These are phyloP conservation scores for Boletus calvinii DNA, from an alignment of 1,284 basidiomycete species.

Conservation along the genomic window DNA sequence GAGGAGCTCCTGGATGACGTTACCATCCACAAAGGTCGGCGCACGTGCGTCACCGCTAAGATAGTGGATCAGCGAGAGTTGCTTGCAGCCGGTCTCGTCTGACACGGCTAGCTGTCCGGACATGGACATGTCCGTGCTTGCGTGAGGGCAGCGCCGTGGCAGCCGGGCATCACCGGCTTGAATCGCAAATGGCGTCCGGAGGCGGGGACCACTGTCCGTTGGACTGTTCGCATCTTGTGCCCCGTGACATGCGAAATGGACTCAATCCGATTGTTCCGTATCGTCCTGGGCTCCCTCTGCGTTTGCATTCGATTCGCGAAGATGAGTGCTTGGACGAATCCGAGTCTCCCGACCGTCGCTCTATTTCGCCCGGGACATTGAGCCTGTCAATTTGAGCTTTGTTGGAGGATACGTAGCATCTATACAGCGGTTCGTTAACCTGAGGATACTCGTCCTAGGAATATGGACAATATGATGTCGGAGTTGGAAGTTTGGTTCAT, in stretches of 20 bases:
- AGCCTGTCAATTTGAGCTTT: no score
- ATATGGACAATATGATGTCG: no score
- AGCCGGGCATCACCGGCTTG: background rate
- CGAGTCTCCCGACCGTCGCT: background rate
- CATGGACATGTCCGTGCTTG: background rate
- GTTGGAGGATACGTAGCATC: no score
- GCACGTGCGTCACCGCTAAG: constrained; percentile 16
- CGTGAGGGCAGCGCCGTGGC: background rate
- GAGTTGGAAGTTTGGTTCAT: no score
- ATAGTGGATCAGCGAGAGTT: constrained; percentile 7
- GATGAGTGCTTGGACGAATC: background rate
- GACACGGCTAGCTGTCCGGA: constrained; percentile 6
- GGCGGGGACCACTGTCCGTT: background rate
- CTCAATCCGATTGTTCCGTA: background rate
- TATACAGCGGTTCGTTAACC: no score
- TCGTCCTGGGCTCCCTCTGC: background rate
- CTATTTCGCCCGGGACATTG: no score
- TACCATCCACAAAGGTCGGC: constrained; percentile 20
- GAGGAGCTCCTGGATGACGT: background rate
- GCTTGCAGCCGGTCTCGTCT: background rate
- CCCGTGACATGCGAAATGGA: background rate
- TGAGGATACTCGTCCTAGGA: no score
- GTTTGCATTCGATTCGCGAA: background rate
- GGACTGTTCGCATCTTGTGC: no score
- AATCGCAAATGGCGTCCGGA: background rate